Conservation (phyloP, 371 early-diverging fungal species). For the Rhizopus arrhizus region DNA sequence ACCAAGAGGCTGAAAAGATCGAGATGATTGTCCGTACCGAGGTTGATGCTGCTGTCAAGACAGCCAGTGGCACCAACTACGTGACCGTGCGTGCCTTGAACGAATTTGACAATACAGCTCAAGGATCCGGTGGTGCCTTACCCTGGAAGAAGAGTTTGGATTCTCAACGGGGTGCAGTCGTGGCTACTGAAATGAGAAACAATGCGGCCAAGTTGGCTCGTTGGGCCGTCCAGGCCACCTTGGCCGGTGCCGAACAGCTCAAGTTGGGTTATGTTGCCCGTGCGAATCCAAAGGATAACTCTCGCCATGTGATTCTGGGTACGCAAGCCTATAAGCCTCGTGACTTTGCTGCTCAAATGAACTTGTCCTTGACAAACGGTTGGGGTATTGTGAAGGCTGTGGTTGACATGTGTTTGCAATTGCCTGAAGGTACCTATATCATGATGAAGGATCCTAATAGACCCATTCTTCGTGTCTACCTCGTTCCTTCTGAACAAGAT, state of each 20-base stretch:
- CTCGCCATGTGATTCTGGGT: conserved; percentile 85
- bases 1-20: conserved; percentile 45
- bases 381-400: conserved; percentile 97
- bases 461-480: conserved; percentile 82
- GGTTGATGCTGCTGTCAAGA: conserved; percentile 81
- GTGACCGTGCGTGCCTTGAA: conserved; percentile 82
- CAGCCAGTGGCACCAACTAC: conserved; percentile 60
- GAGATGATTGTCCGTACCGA: conserved; percentile 88
- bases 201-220: conserved; percentile 93
- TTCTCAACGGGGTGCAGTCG: conserved; percentile 94
- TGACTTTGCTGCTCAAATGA: conserved; percentile 92
- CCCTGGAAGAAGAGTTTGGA: conserved; percentile 96
- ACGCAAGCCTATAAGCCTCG: conserved; percentile 85
- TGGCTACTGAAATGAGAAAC: conserved; percentile 97
- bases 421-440: conserved; percentile 92
- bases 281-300: conserved; percentile 75
- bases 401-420: conserved; percentile 80
- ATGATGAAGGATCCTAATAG: conserved; percentile 96
- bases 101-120: conserved; percentile 89
- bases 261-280: conserved; percentile 91
- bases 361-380: conserved; percentile 78
- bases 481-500: conserved; percentile 69
- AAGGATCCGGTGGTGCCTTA: conserved; percentile 86
- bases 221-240: conserved; percentile 91
- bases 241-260: conserved; percentile 88